phyloP scores from a whole-genome alignment of 208 protist species.

The Angomonas ambiguus region DNA sequence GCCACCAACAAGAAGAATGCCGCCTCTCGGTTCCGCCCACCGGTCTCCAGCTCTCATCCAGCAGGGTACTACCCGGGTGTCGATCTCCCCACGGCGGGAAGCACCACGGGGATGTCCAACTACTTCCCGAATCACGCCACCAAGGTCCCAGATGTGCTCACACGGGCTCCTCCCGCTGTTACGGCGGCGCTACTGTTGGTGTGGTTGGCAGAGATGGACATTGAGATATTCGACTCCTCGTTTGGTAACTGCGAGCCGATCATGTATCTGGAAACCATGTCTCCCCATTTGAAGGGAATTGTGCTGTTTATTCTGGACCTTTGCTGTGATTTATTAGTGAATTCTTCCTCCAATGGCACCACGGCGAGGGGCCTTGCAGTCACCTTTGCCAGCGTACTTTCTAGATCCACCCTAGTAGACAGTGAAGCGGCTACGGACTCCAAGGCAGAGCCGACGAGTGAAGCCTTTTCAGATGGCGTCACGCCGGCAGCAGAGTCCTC shows the following conservation, averaged over 20 bases:
- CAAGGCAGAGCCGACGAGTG: constrained; percentile 12
- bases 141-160: constrained; percentile 50
- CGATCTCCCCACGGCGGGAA: constrained; percentile 45
- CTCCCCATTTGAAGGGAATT: constrained; percentile 56
- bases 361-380: constrained; percentile 59
- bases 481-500: constrained; percentile 3
- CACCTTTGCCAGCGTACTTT: constrained; percentile 71
- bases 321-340: constrained; percentile 60
- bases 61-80: constrained; percentile 61
- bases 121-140: constrained; percentile 73
- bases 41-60: constrained; percentile 55
- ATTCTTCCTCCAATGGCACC: constrained; percentile 56
- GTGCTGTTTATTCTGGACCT: constrained; percentile 71
- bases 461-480: constrained; percentile 4
- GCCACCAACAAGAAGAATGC: constrained; percentile 32
- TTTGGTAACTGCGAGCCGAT: constrained; percentile 62
- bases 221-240: constrained; percentile 55
- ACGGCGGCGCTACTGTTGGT: constrained; percentile 65
- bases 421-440: constrained; percentile 22
- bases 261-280: constrained; percentile 69
- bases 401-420: constrained; percentile 15
- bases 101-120: constrained; percentile 18
- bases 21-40: constrained; percentile 28
- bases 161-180: constrained; percentile 60
- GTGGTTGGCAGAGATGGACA: constrained; percentile 68